These are phyloP conservation scores for Sechiopsis laciniata DNA, from an alignment of 306 rosid species.

Conservation along the genomic window DNA sequence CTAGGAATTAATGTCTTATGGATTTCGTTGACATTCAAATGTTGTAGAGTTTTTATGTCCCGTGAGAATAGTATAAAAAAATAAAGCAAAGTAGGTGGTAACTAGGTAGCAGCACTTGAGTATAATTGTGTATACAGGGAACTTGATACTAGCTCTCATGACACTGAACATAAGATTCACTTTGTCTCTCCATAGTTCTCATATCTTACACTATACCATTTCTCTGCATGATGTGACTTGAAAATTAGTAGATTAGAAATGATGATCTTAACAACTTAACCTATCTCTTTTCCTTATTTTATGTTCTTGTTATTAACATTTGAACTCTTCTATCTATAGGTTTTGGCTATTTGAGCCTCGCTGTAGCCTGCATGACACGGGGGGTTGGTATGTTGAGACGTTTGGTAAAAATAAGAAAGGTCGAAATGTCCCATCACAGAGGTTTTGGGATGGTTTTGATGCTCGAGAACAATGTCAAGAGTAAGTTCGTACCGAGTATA, in stretches of 20 bases:
- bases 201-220: constrained; percentile 7
- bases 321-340: constrained; percentile 40
- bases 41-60: too few species aligned
- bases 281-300: neutral
- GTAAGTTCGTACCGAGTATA: constrained; percentile 34
- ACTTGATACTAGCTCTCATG: neutral
- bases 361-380: constrained; percentile 82
- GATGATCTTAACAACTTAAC: neutral
- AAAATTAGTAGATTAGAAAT: neutral
- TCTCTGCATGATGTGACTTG: constrained; percentile 1
- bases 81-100: neutral
- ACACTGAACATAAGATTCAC: neutral
- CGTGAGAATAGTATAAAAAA: too few species aligned
- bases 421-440: constrained; percentile 53
- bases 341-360: constrained; percentile 99
- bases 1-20: too few species aligned
- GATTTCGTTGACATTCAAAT: too few species aligned
- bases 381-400: constrained; percentile 96
- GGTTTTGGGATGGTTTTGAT: constrained; percentile 80
- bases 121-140: neutral
- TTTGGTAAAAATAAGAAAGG: constrained; percentile 81
- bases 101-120: neutral
- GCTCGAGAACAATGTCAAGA: constrained; percentile 42
- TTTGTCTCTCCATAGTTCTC: neutral
- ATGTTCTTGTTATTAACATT: neutral